Evolutionary conservation across 176 grass and related monocot genomes (phyloP).

Genomic region (Avena eriantha): DNA sequence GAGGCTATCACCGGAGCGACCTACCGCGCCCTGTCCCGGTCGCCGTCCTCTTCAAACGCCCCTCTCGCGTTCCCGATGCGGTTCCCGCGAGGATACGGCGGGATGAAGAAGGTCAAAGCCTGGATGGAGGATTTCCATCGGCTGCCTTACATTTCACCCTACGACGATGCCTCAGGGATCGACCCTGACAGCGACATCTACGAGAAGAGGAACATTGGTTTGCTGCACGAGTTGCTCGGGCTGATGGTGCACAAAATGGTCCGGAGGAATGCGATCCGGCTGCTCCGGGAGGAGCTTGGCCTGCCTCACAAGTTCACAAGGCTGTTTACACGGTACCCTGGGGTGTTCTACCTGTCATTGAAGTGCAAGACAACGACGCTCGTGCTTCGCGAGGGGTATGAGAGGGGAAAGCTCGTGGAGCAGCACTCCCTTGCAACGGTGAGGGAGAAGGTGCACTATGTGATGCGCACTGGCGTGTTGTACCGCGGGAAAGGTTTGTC

Average conservation of each 20-base stretch:
- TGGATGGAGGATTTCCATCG: slow-evolving; percentile 97
- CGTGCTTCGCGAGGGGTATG: slow-evolving; percentile 82
- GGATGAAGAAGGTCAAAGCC: slow-evolving; percentile 90
- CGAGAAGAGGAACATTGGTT: slow-evolving; percentile 86
- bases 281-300: slow-evolving; percentile 78
- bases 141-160: slow-evolving; percentile 92
- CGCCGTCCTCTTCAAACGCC: slow-evolving; percentile 61
- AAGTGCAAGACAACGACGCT: slow-evolving; percentile 91
- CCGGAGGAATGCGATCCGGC: slow-evolving; percentile 76
- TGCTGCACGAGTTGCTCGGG: slow-evolving; percentile 86
- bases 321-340: slow-evolving; percentile 83
- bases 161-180: slow-evolving; percentile 75
- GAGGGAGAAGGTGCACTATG: slow-evolving; percentile 85
- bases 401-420: slow-evolving; percentile 87
- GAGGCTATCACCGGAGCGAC: slow-evolving; percentile 54
- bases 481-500: slow-evolving; percentile 72
- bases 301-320: slow-evolving; percentile 89
- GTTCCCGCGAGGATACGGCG: slow-evolving; percentile 85
- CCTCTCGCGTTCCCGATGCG: slow-evolving; percentile 91
- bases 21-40: slow-evolving; percentile 65
- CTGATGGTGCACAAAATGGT: slow-evolving; percentile 95
- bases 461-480: slow-evolving; percentile 87
- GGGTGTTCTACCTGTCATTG: slow-evolving; percentile 83
- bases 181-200: slow-evolving; percentile 90
- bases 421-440: slow-evolving; percentile 59